These are phyloP conservation scores for Limonomyces culmigenus DNA, from an alignment of 1,284 basidiomycete genomes.

Conservation along the genomic window DNA sequence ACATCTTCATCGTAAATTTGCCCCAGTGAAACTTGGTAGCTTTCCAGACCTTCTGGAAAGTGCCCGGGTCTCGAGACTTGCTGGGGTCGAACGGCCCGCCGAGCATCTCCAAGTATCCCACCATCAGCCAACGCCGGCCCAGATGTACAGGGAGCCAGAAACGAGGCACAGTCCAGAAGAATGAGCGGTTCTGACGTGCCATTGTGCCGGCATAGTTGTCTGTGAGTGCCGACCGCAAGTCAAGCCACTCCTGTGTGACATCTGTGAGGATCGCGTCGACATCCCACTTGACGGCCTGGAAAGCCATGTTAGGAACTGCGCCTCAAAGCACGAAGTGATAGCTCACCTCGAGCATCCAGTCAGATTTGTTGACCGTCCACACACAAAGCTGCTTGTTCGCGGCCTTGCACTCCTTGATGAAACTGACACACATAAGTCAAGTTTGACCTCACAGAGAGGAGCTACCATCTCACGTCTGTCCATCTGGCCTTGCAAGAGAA, in stretches of 20 bases:
- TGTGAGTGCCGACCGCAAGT: conserved; percentile 44
- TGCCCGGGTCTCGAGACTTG: no score
- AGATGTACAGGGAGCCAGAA: no score
- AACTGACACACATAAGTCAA: conserved; percentile 22
- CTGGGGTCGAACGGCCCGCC: no score
- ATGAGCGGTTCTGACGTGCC: no score
- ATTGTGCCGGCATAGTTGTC: conserved; percentile 4
- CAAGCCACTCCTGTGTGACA: conserved; percentile 61
- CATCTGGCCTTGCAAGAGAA: conserved; percentile 58
- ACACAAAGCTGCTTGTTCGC: conserved; percentile 83
- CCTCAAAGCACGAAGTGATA: background rate
- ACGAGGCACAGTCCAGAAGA: no score
- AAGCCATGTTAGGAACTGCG: conserved; percentile 3
- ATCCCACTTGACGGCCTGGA: conserved; percentile 76
- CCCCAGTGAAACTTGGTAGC: no score
- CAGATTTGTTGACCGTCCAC: conserved; percentile 90
- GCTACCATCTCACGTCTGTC: conserved; percentile 35
- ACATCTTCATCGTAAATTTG: no score
- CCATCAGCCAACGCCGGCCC: no score
- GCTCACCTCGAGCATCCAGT: conserved; percentile 85
- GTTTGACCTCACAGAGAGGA: background rate
- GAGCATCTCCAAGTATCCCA: no score
- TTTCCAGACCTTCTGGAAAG: no score
- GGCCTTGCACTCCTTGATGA: conserved; percentile 61
- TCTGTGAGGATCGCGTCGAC: conserved; percentile 87